Evolutionary conservation across 805 yeast species (phyloP).

Genomic region (Suhomyces pyralidae): DNA sequence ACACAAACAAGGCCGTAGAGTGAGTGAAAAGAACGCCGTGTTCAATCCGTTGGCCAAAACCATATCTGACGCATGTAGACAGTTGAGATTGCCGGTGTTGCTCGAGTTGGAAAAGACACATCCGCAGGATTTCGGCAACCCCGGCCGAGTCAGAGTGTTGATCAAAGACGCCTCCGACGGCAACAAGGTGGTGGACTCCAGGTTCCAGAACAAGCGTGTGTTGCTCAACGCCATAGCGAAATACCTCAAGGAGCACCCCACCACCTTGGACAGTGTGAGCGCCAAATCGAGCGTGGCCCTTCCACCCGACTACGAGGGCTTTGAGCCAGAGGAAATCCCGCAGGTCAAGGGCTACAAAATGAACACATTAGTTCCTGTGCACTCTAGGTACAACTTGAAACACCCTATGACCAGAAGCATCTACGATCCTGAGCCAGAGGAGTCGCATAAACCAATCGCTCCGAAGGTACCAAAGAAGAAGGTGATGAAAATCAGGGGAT

Average conservation of each 20-base stretch:
- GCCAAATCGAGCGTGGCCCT: constrained; percentile 52
- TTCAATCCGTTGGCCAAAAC: constrained; percentile 85
- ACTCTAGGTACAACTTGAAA: constrained; percentile 73
- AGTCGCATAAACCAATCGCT: constrained; percentile 28
- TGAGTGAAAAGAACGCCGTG: constrained; percentile 64
- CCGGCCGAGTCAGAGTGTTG: constrained; percentile 87
- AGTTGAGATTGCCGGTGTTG: constrained; percentile 40
- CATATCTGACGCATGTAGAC: constrained; percentile 67
- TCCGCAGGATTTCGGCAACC: constrained; percentile 96
- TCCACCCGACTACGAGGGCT: constrained; percentile 58
- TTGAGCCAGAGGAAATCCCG: constrained; percentile 61
- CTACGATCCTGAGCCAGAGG: constrained; percentile 51
- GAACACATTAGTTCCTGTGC: constrained; percentile 87
- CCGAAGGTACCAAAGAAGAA: constrained; percentile 53
- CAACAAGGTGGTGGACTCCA: constrained; percentile 30
- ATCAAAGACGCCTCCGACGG: constrained; percentile 47
- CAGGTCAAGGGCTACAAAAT: constrained; percentile 81
- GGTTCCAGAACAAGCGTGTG: constrained; percentile 53
- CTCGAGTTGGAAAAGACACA: constrained; percentile 82
- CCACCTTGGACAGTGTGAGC: constrained; percentile 58
- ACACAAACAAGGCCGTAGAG: constrained; percentile 81
- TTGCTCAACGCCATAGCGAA: constrained; percentile 58
- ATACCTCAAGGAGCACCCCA: constrained; percentile 64
- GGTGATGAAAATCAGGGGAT: constrained; percentile 54
- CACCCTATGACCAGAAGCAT: constrained; percentile 77